These are phyloP conservation scores for Alternaria sp. DNA, from an alignment of 2,329 filamentous ascomycete genomes.

Conservation along the genomic window DNA sequence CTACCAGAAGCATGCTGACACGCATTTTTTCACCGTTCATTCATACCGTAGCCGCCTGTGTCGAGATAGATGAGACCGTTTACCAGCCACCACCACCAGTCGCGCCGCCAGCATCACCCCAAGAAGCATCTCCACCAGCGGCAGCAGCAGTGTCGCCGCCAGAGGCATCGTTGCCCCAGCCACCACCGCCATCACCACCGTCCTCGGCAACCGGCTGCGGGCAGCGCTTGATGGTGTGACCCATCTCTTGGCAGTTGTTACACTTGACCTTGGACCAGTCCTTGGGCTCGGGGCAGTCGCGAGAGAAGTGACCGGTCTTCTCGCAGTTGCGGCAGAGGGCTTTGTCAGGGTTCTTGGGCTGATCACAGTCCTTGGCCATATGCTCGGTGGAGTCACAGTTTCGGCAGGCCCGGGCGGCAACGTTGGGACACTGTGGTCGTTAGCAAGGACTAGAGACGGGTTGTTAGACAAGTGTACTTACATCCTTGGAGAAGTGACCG, in stretches of 20 bases:
- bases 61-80: not conserved
- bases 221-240: constrained; percentile 46
- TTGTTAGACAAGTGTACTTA: constrained; percentile 11
- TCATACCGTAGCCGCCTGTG: not conserved
- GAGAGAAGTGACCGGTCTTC: constrained; percentile 64
- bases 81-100: constrained; percentile 15
- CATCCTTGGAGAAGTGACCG: constrained; percentile 47
- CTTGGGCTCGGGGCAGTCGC: constrained; percentile 64
- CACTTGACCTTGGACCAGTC: constrained; percentile 58
- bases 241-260: constrained; percentile 53
- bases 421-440: constrained; percentile 39
- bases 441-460: constrained; percentile 12
- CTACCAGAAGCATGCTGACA: not conserved
- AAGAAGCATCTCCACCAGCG: constrained; percentile 26
- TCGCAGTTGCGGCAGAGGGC: constrained; percentile 67
- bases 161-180: constrained; percentile 17
- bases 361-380: constrained; percentile 45
- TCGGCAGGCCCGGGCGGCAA: constrained; percentile 40
- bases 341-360: constrained; percentile 48
- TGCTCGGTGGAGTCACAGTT: constrained; percentile 48
- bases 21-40: not conserved
- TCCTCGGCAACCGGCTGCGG: constrained; percentile 33
- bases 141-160: constrained; percentile 9
- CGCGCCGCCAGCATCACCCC: constrained; percentile 8
- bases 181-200: constrained; percentile 16